Evolutionary conservation across 257 asterid genomes (phyloP), one percentile per base, ranked within the genome.

Genomic region (Gentiana dahurica): DNA sequence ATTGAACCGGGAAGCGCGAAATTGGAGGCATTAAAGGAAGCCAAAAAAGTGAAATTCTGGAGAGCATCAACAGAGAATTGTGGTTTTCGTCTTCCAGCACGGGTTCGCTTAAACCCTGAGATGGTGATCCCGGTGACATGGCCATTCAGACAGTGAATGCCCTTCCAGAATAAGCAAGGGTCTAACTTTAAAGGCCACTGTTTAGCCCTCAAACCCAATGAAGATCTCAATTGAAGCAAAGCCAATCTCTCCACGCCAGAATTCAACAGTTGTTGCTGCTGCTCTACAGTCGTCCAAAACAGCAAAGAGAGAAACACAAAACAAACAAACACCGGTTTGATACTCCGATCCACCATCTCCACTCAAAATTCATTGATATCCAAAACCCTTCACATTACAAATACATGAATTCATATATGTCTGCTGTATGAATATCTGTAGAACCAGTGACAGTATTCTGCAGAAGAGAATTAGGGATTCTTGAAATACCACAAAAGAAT

Each of bases 101-200:
- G 68, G 24, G 68, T 84, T 69, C 92, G 59, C 57, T 69, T 76
- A 52, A 82, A 59, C 13, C 77, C 79, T 12, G 82, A 73, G n/a
- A 86, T 71, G 7, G 61, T 64, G 54, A 82, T 80, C 49, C 67
- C 65, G 34, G 45, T 63, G 8, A 86, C 80, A 32, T 52, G 75
- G 2, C 83, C 95, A 36, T 69, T 62, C 32, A 5, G 24, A 72
- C 96, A 87, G 12, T 57, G 62, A 8, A 87, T 78, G 11, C 96
- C 96, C 0, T 83, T 74, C 96, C 94, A 87, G 46, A 84, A 79
- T 46, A 63, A 48, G 52, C 96, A 87, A 4, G 89, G 96, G 24
- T 81, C 73, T 1, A 65, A 57, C 58, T 71, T 84, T 41, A 59
- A 81, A 4, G 68, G 92, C 96, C 96, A 84, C 37, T 72, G 53